A percentile compares a stretch with the other conserved stretches of the same genome.
These are phyloP conservation scores for Mycena filopes DNA, from an alignment of 768 basidiomycete genomes.

Conservation along the genomic window DNA sequence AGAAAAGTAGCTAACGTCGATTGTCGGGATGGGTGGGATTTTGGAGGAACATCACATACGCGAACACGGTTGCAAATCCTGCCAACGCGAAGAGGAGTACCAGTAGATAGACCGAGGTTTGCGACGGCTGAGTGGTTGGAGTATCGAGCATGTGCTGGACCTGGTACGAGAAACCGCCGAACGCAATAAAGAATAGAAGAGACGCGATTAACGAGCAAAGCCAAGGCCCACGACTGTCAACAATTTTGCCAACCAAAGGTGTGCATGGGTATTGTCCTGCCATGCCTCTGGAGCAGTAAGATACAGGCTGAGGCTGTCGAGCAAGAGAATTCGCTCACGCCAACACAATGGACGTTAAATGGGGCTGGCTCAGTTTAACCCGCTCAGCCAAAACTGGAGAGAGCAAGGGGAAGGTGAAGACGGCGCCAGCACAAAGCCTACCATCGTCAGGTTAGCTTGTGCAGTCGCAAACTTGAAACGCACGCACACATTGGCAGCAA, in stretches of 20 bases:
- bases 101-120: slow-evolving; percentile 61
- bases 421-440: slow-evolving; percentile 82
- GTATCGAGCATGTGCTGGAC: slow-evolving; percentile 58
- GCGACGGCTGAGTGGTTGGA: slow-evolving; percentile 47
- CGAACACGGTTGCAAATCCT: slow-evolving; percentile 77
- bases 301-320: no score
- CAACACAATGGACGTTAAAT: slow-evolving; percentile 80
- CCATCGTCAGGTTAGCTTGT: no score
- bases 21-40: slow-evolving; percentile 10
- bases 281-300: slow-evolving; percentile 67
- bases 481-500: slow-evolving; percentile 73
- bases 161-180: slow-evolving; percentile 70
- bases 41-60: slow-evolving; percentile 58
- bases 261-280: slow-evolving; percentile 84
- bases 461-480: not conserved
- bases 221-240: slow-evolving; percentile 77
- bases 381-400: slow-evolving; percentile 69
- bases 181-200: slow-evolving; percentile 67
- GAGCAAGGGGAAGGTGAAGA: slow-evolving; percentile 83
- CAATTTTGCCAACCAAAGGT: slow-evolving; percentile 72
- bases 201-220: slow-evolving; percentile 72
- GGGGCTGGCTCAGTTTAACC: slow-evolving; percentile 76
- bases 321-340: no score
- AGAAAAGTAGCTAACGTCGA: slow-evolving; percentile 66
- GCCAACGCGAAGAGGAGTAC: slow-evolving; percentile 68